Conservation (phyloP, 2,329 filamentous ascomycete genomes). For the Gnomoniopsis sp. region DNA sequence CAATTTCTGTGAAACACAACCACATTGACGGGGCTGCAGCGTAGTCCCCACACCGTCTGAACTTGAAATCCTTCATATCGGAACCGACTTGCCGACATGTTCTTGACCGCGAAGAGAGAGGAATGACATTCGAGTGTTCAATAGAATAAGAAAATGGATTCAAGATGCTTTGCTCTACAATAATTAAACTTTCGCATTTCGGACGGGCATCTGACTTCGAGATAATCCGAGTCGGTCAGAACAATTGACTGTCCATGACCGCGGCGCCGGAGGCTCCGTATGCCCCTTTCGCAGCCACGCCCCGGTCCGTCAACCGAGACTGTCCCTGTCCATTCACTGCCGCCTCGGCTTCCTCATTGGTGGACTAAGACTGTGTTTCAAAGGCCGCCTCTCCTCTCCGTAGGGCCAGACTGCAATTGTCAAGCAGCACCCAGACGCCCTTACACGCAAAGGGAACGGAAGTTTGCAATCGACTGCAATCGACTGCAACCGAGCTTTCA, state of each 20-base stretch:
- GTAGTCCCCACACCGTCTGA: not conserved
- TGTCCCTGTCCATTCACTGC: not conserved
- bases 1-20: conserved; percentile 6
- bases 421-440: not conserved
- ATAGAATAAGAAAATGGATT: too few species aligned
- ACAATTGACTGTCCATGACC: not conserved
- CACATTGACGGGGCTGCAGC: not conserved
- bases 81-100: not conserved
- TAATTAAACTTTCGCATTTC: too few species aligned
- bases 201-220: too few species aligned
- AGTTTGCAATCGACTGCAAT: not conserved
- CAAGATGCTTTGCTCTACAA: not conserved
- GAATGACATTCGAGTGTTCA: too few species aligned
- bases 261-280: conserved; percentile 3
- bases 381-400: not conserved
- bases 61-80: not conserved
- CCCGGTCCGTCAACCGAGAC: conserved; percentile 10
- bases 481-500: not conserved
- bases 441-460: not conserved
- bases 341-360: conserved; percentile 8
- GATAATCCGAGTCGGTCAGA: too few species aligned
- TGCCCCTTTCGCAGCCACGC: not conserved
- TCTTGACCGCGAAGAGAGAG: not conserved
- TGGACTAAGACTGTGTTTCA: conserved; percentile 5
- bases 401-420: not conserved